Evolutionary conservation across 768 basidiomycete genomes (phyloP).

Genomic region (Tephrocybe sp.): DNA sequence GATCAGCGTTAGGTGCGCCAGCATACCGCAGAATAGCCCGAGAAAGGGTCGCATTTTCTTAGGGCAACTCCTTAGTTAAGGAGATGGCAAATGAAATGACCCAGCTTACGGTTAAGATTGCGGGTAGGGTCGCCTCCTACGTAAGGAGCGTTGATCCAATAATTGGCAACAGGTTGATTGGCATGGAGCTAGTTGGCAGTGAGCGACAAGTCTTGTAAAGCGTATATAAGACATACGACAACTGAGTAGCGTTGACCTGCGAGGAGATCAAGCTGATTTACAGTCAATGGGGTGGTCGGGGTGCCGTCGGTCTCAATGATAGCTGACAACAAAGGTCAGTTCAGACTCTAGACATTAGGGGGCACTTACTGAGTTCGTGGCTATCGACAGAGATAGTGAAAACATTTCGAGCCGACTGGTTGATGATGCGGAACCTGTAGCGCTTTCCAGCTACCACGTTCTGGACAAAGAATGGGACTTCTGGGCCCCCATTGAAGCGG

Average conservation of each 20-base stretch:
- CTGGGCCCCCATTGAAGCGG: conserved; percentile 41
- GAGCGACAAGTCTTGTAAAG: background rate
- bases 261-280: conserved; percentile 36
- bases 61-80: background rate
- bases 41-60: conserved; percentile 30
- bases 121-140: conserved; percentile 21
- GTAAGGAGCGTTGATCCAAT: conserved; percentile 37
- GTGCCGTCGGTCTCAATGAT: conserved; percentile 39
- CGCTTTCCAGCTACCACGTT: conserved; percentile 43
- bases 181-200: conserved; percentile 23
- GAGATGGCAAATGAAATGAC: background rate
- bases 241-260: conserved; percentile 47
- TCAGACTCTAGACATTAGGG: background rate
- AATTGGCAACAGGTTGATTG: conserved; percentile 40
- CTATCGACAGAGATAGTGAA: conserved; percentile 41
- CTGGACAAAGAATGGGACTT: conserved; percentile 35
- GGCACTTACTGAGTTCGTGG: conserved; percentile 22
- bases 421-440: conserved; percentile 57
- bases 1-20: conserved; percentile 30
- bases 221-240: conserved; percentile 21
- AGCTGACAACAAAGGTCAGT: background rate
- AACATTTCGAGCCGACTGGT: conserved; percentile 45
- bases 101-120: conserved; percentile 22
- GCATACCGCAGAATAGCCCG: conserved; percentile 36
- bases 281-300: conserved; percentile 22